A percentile compares a stretch with the other conserved stretches of the same genome.
Conservation (phyloP, 2,329 filamentous ascomycete species). For the Pseudogymnoascus sp. region DNA sequence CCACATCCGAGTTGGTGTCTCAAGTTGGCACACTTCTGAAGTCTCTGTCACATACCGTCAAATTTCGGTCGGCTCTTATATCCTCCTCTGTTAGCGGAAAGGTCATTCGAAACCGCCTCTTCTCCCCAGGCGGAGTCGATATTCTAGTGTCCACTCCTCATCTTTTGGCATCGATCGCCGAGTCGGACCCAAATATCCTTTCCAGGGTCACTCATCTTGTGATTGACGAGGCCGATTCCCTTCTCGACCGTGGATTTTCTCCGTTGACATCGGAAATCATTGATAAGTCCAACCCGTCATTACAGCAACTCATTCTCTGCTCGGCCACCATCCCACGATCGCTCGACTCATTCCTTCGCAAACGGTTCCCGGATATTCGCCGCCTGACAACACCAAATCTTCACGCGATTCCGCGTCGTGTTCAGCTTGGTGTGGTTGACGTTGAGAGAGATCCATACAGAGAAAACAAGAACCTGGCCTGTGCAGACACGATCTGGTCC, state of each 20-base stretch:
- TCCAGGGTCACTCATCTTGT: constrained; percentile 86
- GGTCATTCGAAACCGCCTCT: constrained; percentile 78
- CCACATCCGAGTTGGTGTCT: constrained; percentile 82
- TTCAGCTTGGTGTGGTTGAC: constrained; percentile 89
- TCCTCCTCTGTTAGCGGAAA: constrained; percentile 69
- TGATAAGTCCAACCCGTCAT: constrained; percentile 70
- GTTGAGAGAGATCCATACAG: constrained; percentile 87
- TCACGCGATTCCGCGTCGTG: constrained; percentile 88
- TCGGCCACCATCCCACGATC: constrained; percentile 91
- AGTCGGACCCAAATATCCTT: constrained; percentile 84
- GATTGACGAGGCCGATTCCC: constrained; percentile 91
- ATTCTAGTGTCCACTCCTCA: constrained; percentile 84
- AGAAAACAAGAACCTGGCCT: constrained; percentile 87
- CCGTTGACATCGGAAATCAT: constrained; percentile 76
- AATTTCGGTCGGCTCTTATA: constrained; percentile 78
- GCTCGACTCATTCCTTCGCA: constrained; percentile 76
- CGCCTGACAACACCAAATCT: constrained; percentile 92
- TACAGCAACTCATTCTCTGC: constrained; percentile 84
- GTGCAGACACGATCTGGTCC: constrained; percentile 89
- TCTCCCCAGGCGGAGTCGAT: constrained; percentile 74
- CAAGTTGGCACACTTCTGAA: constrained; percentile 82
- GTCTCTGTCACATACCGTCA: constrained; percentile 72
- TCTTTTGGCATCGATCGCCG: constrained; percentile 77
- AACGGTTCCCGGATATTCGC: constrained; percentile 72
- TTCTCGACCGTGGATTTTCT: constrained; percentile 88